Base-by-base conservation (phyloP, 2,329 filamentous ascomycete genomes). In the Byssoonygena ceratinophila region DNA sequence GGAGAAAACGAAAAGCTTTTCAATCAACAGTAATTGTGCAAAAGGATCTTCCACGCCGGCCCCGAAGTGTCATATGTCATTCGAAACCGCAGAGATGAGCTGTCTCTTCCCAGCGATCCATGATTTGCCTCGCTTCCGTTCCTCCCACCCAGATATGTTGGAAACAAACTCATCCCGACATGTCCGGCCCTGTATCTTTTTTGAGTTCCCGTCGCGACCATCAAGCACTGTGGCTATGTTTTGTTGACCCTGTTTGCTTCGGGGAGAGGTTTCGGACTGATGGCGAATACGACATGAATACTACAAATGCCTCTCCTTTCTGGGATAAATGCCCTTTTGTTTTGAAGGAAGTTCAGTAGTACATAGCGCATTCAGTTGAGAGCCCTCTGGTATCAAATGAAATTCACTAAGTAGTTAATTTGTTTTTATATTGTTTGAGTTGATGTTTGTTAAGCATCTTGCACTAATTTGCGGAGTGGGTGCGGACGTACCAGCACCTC, bases 1-100 rank as follows among this genome's bases (percentile, higher is more conserved):
- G 83, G 91, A 75, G 89, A 95, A 69, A 98, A 97, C 74, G 89
- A 92, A 78, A 81, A 80, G 60, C 77, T 95, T 54, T 94, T 96
- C 75, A 75, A 73, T 60, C 75, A 78, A 69, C 67, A 73, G 59
- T 65, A 65, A 61, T 62, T 51, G 49, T 18, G 23, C 18, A 40
- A 16, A 20, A 23, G 11, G 29, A 3, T 6, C 11, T 16, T 11
- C 46, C 27, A 34, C 36, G 14, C 31, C 20, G 32, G 12, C 34
- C 32, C 14, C 18, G 25, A 45, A 40, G 41, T 37, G 37, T 34
- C 29, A 44, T 7, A 12, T 18, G 25, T 16, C 11, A 37, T 20
- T 18, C 22, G 36, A 50, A 41, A 31, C 16, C 36, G 12, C 36
- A 23, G 37, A 41, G 32, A 51, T 37, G 20, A 31, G 16, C 14